Evolutionary conservation across 1,284 basidiomycete genomes (phyloP), one percentile per base, ranked within the genome.

Genomic region (Rhodotorula glutinis): DNA sequence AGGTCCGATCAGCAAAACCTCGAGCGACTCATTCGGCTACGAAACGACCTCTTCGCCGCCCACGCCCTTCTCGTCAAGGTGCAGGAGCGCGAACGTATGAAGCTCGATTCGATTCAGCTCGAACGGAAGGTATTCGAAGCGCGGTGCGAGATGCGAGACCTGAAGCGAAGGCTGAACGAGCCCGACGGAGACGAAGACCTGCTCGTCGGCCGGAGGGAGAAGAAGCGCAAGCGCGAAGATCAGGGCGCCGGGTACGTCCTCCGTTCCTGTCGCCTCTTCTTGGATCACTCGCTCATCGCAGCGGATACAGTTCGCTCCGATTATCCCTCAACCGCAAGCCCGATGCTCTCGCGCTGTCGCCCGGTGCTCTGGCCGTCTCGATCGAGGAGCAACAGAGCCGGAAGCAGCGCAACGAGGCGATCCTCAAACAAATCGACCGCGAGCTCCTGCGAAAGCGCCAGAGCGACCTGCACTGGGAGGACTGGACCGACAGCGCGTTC

Each of bases 1-100:
- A 88, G 91, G 14, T 89, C 89, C 2, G 92, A 96, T 76, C 87
- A 87, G 23, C 88, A 89, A 3, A 91, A 89, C 29, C 89, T 92
- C 17, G 93, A 96, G 75, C 90, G 91, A 74, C 85, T 97, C 73
- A 79, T 87, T 16, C 88, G 91, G 53, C 81, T 97, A 19, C 88
- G 91, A 73, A 79, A 81, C 47, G 93, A 97, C 78, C 82, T 97
- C 2, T 79, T 83, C 1, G 85, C 83, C 56, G 87, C 90, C 0
- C 80, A 89, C 21, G 87, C 91, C 53, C 83, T 96, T 16, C 87
- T 91, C 11, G 83, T 84, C 71, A 81, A 83, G 49, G 83, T 92
- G 0, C 79, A 90, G 14, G 80, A 82, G 17, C 88, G 93, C 25
- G 94, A 97, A 78, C 82, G 77, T 13, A 74, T 86, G 66, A 96